Conservation (phyloP, 1,139 yeast species). For the Trichomonascaceae sp. region DNA sequence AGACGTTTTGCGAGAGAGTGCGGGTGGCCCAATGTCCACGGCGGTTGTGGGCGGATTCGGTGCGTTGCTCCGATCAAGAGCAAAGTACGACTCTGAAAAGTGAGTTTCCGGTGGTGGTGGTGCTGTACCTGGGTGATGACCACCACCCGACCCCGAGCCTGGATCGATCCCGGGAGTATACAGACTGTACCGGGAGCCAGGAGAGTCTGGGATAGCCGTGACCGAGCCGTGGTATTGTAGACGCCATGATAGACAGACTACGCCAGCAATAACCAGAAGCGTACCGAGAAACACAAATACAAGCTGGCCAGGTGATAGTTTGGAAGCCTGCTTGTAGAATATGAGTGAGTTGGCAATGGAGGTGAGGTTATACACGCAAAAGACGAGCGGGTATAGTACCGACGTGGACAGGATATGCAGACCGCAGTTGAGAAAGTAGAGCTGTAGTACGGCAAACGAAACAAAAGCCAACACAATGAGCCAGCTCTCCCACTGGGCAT, state of each 20-base stretch:
- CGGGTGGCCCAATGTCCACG: not conserved
- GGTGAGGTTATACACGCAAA: slow-evolving; percentile 66
- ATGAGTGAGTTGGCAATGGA: slow-evolving; percentile 64
- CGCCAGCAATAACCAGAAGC: slow-evolving; percentile 37
- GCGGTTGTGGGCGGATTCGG: not conserved
- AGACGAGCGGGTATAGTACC: slow-evolving; percentile 70
- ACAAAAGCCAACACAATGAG: slow-evolving; percentile 46
- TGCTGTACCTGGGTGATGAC: not conserved
- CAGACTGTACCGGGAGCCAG: not conserved
- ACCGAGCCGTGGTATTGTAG: slow-evolving; percentile 8
- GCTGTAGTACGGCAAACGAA: slow-evolving; percentile 58
- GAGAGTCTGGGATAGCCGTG: too few relatives aligned
- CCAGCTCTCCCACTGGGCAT: slow-evolving; percentile 29
- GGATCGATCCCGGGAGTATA: not conserved
- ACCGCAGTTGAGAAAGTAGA: slow-evolving; percentile 64
- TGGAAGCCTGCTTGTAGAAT: slow-evolving; percentile 42
- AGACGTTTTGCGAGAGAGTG: not conserved
- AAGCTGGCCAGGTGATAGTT: slow-evolving; percentile 29
- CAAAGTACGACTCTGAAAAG: not conserved
- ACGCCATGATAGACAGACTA: slow-evolving; percentile 38
- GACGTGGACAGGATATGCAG: slow-evolving; percentile 63
- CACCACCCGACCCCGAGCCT: not conserved
- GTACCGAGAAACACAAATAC: slow-evolving; percentile 40
- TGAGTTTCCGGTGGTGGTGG: not conserved
- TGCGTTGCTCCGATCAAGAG: not conserved